These are phyloP conservation scores for Saccharata proteae DNA, from an alignment of 2,329 filamentous ascomycete species.

Conservation along the genomic window DNA sequence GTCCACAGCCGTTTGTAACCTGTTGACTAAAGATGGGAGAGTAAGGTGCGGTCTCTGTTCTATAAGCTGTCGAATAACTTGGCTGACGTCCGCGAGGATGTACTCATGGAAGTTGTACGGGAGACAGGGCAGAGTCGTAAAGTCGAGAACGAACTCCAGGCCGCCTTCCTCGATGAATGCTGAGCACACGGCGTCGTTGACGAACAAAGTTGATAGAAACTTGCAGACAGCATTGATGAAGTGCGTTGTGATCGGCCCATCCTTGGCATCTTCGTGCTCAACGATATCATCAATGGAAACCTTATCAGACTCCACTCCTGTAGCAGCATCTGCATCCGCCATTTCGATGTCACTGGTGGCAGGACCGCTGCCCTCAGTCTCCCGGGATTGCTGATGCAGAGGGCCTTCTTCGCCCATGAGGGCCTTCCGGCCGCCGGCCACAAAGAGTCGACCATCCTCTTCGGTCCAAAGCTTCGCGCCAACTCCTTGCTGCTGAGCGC, in stretches of 20 bases:
- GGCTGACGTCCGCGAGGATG: conserved; percentile 53
- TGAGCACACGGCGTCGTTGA: conserved; percentile 58
- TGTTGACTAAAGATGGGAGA: conserved; percentile 66
- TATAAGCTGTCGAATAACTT: conserved; percentile 64
- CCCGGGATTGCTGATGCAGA: conserved; percentile 11
- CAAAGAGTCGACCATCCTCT: conserved; percentile 43
- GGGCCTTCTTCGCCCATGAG: conserved; percentile 31
- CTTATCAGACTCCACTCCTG: conserved; percentile 9
- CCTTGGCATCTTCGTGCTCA: conserved; percentile 37
- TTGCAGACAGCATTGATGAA: conserved; percentile 66
- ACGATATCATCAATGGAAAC: conserved; percentile 27
- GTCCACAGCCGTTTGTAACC: conserved; percentile 58
- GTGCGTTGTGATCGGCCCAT: conserved; percentile 44
- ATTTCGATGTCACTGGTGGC: conserved; percentile 66
- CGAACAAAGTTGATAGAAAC: conserved; percentile 68
- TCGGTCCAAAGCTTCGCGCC: conserved; percentile 67
- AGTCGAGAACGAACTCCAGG: conserved; percentile 71
- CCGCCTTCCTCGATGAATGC: conserved; percentile 69
- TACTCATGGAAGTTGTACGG: conserved; percentile 60
- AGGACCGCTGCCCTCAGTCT: conserved; percentile 10
- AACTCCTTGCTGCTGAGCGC: conserved; percentile 56
- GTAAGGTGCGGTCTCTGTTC: conserved; percentile 72
- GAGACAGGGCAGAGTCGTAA: conserved; percentile 71
- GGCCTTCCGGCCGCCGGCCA: conserved; percentile 44
- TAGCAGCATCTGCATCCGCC: conserved; percentile 36